Percentiles rank a stretch among this genome's conserved stretches.
phyloP scores from a whole-genome alignment of 2,329 filamentous ascomycete genomes.

The Corniculantispora saksenae region DNA sequence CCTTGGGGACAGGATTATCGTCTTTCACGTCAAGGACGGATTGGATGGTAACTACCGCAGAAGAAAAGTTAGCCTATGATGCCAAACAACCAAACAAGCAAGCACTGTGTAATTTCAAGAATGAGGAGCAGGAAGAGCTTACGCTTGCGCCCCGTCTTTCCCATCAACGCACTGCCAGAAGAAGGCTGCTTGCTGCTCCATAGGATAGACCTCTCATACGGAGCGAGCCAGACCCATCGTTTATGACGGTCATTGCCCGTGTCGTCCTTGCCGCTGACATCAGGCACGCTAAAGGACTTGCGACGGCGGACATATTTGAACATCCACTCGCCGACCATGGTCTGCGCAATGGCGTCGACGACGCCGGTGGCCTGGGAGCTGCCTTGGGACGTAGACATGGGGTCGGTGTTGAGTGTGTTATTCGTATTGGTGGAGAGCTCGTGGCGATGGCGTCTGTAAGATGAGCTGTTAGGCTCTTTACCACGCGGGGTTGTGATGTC shows the following conservation, averaged over 20 bases:
- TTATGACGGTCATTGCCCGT: constrained; percentile 82
- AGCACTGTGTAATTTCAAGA: constrained; percentile 24
- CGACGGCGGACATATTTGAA: constrained; percentile 85
- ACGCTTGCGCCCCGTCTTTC: constrained; percentile 94
- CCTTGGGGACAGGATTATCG: constrained; percentile 78
- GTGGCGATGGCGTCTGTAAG: constrained; percentile 51
- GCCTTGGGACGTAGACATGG: constrained; percentile 51
- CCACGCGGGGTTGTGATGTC: constrained; percentile 65
- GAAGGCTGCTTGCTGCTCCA: constrained; percentile 98
- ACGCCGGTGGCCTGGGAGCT: constrained; percentile 72
- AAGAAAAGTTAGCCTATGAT: constrained; percentile 32
- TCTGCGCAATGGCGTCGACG: constrained; percentile 94
- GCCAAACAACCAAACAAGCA: constrained; percentile 20
- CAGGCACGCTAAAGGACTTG: constrained; percentile 84
- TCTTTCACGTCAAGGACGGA: constrained; percentile 97
- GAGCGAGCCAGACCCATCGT: constrained; percentile 97
- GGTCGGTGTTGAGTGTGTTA: constrained; percentile 47
- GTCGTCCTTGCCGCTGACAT: constrained; percentile 66
- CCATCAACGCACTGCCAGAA: constrained; percentile 82
- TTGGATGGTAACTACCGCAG: constrained; percentile 78
- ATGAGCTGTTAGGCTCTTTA: constrained; percentile 41
- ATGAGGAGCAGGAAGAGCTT: constrained; percentile 46
- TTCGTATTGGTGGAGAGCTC: constrained; percentile 63
- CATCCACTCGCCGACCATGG: constrained; percentile 98
- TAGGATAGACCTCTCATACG: constrained; percentile 92